Evolutionary conservation across 2,329 filamentous ascomycete genomes (phyloP), one percentile per base, ranked within the genome.

Genomic region (Mycosphaerella arachidis): DNA sequence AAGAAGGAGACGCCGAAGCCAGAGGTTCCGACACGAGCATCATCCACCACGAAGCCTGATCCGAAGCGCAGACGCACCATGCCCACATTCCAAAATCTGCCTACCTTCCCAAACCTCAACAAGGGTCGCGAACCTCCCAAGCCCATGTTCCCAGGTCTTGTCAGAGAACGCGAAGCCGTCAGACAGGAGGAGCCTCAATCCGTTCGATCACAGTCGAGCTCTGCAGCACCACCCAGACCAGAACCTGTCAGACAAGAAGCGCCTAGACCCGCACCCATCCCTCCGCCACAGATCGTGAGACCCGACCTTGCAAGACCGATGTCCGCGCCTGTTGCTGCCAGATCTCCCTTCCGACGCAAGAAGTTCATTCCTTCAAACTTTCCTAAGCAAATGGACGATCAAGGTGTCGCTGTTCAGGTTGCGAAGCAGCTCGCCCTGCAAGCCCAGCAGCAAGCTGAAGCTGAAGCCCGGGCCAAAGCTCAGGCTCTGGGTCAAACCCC

Each of bases 41-140:
- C 50, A 4, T 27, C n/a, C 6, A 62, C 60, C 48, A 63, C 62
- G 59, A 62, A 62, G 58, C 40, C 57, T 18, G 58, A 46, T 29
- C 57, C 59, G 18, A 58, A 58, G 46, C 61, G 57, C n/a, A 52
- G 60, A 35, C 59, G 56, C 31, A 59, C 56, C 20, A 29, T 60
- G n/a, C 37, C 50, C 27, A 57, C 33, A 2, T 12, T 52, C 18
- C 24, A 29, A 20, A 30, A 29, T 12, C 52, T 51, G 4, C 50
- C 50, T 6, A 31, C 24, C 27, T 52, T 52, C 35, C 16, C 50
- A 7, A 52, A 35, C n/a, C 50, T 52, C 16, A 16, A 6, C 3
- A 52, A 52, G 30, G 30, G n/a, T 30, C 50, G 24, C 6, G 27
- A 35, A n/a, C 27, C 50, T 5, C n/a, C 27, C 29, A 52, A 16